Evolutionary conservation across 768 basidiomycete genomes (phyloP), one percentile per base, ranked within the genome.

Genomic region (Tylopilus rubrobrunneus): DNA sequence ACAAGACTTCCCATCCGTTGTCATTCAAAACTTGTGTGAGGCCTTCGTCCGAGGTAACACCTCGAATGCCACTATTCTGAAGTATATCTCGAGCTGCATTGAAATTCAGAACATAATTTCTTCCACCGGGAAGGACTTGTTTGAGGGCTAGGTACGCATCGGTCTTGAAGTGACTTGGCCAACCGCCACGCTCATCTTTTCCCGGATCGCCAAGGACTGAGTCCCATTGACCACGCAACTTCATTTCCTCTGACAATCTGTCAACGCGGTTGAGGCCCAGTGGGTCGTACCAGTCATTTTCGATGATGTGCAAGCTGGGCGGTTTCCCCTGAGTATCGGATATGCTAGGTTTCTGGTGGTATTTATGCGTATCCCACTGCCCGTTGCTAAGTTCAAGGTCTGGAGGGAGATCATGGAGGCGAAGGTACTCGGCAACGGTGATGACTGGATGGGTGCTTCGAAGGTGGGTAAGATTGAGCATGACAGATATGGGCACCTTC

Each of bases 381-480:
- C 77, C 77, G 40, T 67, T 71, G 50, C 67, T 64, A 53, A 63
- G 62, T 50, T 78, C 77, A 21, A 61, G 53, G 12, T 64, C 57
- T 23, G 71, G 68, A 8, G 68, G 50, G 44, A 72, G 67, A 37
- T 60, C 62, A 51, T 79, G 74, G 21, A 78, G 65, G 21, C 70
- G 70, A 53, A 78, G 70, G 52, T 75, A 78, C 41, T 78, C 77
- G 11, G 72, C 64, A 27, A 72, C 62, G n/a, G 73, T 72, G 57
- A 79, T 52, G 49, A 78, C 71, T n/a, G 72, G 62, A 15, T 76
- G 69, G 1, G 51, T 59, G 37, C 53, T 51, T 34, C 75, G 75
- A 15, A 78, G 68, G 51, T 70, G 70, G 34, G 74, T 71, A 37
- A 78, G 52, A 56, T 79, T 73, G 49, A 78, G 56, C 77, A 78